phyloP scores from a whole-genome alignment of 2,329 filamentous ascomycete species.

The Magnaporthiopsis rhizophila region DNA sequence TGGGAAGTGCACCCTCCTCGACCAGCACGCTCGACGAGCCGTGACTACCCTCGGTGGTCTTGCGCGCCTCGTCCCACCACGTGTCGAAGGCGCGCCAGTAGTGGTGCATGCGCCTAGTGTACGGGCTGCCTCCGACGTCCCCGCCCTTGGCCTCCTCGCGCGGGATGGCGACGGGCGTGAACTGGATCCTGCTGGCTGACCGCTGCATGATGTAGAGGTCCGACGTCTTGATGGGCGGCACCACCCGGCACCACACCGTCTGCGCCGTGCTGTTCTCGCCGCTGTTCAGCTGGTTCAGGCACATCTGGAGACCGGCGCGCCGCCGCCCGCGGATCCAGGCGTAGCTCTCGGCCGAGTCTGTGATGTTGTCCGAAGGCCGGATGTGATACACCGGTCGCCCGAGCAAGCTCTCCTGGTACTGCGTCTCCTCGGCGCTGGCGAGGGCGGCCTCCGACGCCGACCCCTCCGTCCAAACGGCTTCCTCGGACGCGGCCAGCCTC shows the following conservation, averaged over 20 bases:
- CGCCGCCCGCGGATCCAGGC: constrained; percentile 31
- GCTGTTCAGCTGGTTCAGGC: constrained; percentile 29
- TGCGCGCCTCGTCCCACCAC: constrained; percentile 14
- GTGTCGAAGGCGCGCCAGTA: constrained; percentile 10
- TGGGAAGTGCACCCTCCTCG: not conserved
- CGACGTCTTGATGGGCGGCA: constrained; percentile 24
- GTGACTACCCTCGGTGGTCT: not conserved
- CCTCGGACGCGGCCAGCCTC: constrained; percentile 7
- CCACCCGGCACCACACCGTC: constrained; percentile 27
- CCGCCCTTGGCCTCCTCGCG: not conserved
- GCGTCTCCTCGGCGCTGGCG: constrained; percentile 24
- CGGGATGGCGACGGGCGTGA: constrained; percentile 4
- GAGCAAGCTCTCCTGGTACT: constrained; percentile 18
- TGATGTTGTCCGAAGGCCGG: not conserved
- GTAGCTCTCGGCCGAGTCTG: constrained; percentile 15
- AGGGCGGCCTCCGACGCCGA: constrained; percentile 13
- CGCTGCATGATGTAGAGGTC: constrained; percentile 10
- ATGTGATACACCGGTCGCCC: not conserved
- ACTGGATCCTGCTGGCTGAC: not conserved
- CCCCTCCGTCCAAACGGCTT: constrained; percentile 1
- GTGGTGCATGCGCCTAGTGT: constrained; percentile 11
- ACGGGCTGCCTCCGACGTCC: constrained; percentile 9
- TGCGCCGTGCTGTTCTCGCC: constrained; percentile 28
- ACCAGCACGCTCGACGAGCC: too few relatives aligned
- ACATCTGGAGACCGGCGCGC: constrained; percentile 37